These are phyloP conservation scores for Ormosia emarginata DNA, from an alignment of 306 rosid genomes.

Conservation along the genomic window DNA sequence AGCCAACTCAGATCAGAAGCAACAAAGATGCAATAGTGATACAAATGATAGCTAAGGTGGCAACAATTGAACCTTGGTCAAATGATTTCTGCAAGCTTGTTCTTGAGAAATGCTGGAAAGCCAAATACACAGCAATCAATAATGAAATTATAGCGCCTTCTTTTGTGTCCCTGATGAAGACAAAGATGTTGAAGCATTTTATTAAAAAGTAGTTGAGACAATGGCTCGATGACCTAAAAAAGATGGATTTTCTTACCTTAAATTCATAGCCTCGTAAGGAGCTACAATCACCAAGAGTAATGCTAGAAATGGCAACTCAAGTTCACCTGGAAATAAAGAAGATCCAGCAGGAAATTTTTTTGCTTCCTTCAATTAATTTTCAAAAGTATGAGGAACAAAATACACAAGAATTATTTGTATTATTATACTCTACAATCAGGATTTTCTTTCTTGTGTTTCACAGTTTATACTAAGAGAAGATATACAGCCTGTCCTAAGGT, in stretches of 20 bases:
- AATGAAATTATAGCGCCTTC: constrained; percentile 69
- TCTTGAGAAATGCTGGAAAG: constrained; percentile 92
- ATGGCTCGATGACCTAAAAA: background rate
- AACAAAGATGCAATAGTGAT: constrained; percentile 47
- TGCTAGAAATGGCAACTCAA: constrained; percentile 81
- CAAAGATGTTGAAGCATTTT: constrained; percentile 11
- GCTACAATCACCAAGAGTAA: constrained; percentile 71
- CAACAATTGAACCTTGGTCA: constrained; percentile 86
- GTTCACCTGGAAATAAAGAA: constrained; percentile 56
- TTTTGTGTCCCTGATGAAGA: constrained; percentile 65
- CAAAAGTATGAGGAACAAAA: constrained; percentile 16
- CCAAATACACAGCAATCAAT: constrained; percentile 72
- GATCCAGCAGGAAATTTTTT: background rate
- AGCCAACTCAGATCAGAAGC: constrained; percentile 57
- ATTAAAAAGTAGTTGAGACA: background rate
- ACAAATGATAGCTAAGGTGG: constrained; percentile 63
- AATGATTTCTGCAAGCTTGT: constrained; percentile 58
- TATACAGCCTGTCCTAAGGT: background rate
- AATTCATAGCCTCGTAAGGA: constrained; percentile 58
- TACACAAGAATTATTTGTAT: background rate
- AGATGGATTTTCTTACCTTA: constrained; percentile 39
- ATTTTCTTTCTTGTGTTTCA: background rate
- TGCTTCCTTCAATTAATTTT: background rate
- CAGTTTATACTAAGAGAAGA: background rate
- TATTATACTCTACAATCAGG: background rate